phyloP scores from a whole-genome alignment of 257 asterid genomes.

The Dorcoceras hygrometricum region DNA sequence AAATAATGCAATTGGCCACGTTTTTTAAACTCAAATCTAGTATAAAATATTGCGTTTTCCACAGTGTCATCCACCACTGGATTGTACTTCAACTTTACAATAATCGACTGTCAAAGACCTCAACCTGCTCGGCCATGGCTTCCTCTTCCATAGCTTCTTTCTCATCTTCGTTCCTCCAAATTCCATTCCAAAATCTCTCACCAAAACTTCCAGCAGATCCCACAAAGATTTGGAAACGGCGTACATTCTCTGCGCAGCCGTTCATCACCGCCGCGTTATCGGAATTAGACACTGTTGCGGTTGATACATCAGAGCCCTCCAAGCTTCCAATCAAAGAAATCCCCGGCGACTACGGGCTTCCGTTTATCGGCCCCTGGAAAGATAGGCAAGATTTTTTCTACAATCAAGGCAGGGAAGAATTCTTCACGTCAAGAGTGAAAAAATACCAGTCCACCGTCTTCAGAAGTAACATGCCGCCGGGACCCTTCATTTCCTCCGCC shows the following conservation, averaged over 20 bases:
- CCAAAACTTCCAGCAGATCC: neutral
- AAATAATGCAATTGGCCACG: too few relatives aligned
- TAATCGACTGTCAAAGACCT: neutral
- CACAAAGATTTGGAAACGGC: constrained; percentile 3
- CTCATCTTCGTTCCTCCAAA: constrained; percentile 31
- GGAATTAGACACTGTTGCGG: constrained; percentile 17
- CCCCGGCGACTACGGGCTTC: constrained; percentile 79
- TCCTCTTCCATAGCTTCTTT: constrained; percentile 34
- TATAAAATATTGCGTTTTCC: too few relatives aligned
- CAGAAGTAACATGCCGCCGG: constrained; percentile 89
- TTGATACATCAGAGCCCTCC: constrained; percentile 7
- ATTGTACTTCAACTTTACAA: neutral
- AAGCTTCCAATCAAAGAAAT: constrained; percentile 43
- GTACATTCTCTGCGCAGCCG: constrained; percentile 9
- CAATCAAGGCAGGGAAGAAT: constrained; percentile 76
- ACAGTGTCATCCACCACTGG: neutral
- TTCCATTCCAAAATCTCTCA: constrained; percentile 21
- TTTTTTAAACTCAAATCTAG: neutral
- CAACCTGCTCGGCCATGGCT: constrained; percentile 27
- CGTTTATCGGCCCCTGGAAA: constrained; percentile 64
- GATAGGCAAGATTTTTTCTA: constrained; percentile 78
- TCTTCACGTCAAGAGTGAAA: constrained; percentile 60
- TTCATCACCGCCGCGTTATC: constrained; percentile 38
- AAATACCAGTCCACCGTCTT: constrained; percentile 73
- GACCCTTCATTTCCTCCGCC: constrained; percentile 60